A percentile compares a stretch with the other conserved stretches of the same genome.
phyloP scores from a whole-genome alignment of 345 rosid species.

The Pistacia vera region DNA sequence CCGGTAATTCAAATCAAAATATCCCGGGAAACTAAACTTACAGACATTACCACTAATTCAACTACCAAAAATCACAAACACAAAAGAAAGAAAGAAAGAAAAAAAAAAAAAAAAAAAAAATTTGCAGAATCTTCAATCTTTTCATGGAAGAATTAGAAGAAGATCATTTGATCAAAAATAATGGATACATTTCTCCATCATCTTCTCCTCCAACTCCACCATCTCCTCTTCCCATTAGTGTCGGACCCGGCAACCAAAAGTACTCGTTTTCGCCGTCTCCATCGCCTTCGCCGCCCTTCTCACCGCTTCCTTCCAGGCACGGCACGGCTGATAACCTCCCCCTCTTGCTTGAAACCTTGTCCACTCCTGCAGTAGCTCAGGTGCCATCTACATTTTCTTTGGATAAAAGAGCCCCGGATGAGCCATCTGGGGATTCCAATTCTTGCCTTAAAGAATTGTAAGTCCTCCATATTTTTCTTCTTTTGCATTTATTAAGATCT shows the following conservation, averaged over 20 bases:
- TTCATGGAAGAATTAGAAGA: constrained; percentile 18
- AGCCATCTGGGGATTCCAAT: constrained; percentile 11
- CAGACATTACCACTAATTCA: neutral
- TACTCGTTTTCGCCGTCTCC: constrained; percentile 47
- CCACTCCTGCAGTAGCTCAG: constrained; percentile 6
- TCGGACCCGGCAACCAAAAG: constrained; percentile 47
- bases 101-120: neutral
- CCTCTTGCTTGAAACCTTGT: constrained; percentile 27
- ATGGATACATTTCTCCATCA: constrained; percentile 26
- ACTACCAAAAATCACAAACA: neutral
- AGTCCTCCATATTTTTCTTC: constrained; percentile 15
- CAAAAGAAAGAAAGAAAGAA: neutral
- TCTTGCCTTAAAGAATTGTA: constrained; percentile 55
- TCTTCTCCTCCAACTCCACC: constrained; percentile 63
- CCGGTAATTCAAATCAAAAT: neutral
- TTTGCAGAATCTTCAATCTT: neutral
- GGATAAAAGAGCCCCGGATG: constrained; percentile 24
- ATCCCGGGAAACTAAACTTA: neutral
- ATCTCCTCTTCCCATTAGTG: constrained; percentile 62
- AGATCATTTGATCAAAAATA: neutral
- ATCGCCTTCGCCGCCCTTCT: constrained; percentile 53
- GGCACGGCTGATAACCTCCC: constrained; percentile 44
- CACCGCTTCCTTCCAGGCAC: constrained; percentile 32
- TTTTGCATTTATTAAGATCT: too few relatives aligned
- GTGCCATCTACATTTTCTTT: constrained; percentile 42